Evolutionary conservation across 2,329 filamentous ascomycete species (phyloP).

Genomic region (Leptographium flavum): DNA sequence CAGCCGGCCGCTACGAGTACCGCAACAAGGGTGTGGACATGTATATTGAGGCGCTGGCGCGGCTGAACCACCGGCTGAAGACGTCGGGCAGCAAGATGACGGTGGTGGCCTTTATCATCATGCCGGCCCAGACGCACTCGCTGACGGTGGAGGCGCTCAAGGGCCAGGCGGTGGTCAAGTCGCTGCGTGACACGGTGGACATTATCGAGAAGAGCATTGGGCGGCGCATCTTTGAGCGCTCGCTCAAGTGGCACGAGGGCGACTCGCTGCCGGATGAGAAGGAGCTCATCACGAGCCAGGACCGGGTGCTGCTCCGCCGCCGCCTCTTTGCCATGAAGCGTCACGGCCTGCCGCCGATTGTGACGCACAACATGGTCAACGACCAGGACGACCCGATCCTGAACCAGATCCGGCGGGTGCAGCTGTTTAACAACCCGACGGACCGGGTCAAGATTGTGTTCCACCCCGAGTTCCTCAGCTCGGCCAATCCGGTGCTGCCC

Average conservation of each 20-base stretch:
- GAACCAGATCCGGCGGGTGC: conserved; percentile 88
- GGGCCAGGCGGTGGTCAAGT: conserved; percentile 95
- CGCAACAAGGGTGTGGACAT: conserved; percentile 98
- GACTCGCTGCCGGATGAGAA: conserved; percentile 91
- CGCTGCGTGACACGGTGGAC: conserved; percentile 80
- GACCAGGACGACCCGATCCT: conserved; percentile 86
- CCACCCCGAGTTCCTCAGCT: conserved; percentile 95
- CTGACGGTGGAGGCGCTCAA: conserved; percentile 91
- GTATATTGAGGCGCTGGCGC: conserved; percentile 94
- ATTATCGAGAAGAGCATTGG: conserved; percentile 88
- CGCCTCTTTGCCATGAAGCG: conserved; percentile 96
- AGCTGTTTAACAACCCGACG: conserved; percentile 89
- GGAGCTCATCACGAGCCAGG: conserved; percentile 81
- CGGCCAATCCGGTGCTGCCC: conserved; percentile 84
- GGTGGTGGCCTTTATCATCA: conserved; percentile 94
- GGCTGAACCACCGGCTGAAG: conserved; percentile 90
- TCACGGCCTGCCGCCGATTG: conserved; percentile 77
- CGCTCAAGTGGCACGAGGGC: conserved; percentile 89
- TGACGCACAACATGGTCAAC: conserved; percentile 98
- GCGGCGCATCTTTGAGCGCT: conserved; percentile 86
- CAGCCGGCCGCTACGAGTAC: conserved; percentile 92
- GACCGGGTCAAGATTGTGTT: conserved; percentile 97
- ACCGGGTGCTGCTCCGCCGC: conserved; percentile 82
- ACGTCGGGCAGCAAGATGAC: conserved; percentile 73
- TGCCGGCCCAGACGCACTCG: conserved; percentile 92